A percentile compares a stretch with the other conserved stretches of the same genome.
These are phyloP conservation scores for Tetradesmus lagerheimii DNA, from an alignment of 139 green algal genomes.

Conservation along the genomic window DNA sequence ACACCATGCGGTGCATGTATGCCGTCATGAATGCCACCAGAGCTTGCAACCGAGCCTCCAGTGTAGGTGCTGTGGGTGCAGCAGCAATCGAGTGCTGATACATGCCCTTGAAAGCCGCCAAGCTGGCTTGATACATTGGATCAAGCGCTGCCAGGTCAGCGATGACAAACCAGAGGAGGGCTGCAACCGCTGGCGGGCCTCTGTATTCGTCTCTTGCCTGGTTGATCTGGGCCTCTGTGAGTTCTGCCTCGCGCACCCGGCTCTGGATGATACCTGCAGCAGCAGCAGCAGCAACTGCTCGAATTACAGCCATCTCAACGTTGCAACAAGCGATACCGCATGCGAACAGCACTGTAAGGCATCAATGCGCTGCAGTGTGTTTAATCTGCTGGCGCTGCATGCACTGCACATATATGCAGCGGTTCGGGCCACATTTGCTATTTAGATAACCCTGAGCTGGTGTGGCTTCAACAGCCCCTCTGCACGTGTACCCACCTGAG, in stretches of 20 bases:
- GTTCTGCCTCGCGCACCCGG: constrained; percentile 85
- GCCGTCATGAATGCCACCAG: constrained; percentile 49
- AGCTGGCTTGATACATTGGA: constrained; percentile 86
- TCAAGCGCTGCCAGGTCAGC: constrained; percentile 80
- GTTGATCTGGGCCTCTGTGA: constrained; percentile 86
- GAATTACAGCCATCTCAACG: no score
- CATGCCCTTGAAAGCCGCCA: constrained; percentile 78
- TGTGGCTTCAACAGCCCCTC: no score
- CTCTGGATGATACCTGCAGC: constrained; percentile 50
- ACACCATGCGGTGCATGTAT: constrained; percentile 77
- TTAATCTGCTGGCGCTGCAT: no score
- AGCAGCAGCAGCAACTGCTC: not conserved
- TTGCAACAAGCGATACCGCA: no score
- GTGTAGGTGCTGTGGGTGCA: constrained; percentile 16
- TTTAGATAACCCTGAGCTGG: no score
- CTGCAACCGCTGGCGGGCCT: constrained; percentile 70
- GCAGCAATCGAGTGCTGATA: constrained; percentile 83
- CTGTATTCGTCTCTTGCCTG: constrained; percentile 82
- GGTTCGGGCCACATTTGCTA: no score
- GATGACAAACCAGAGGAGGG: constrained; percentile 87
- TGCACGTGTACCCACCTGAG: no score
- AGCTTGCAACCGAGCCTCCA: constrained; percentile 1
- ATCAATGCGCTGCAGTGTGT: no score
- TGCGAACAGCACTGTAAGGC: no score
- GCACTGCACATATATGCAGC: no score